phyloP scores from a whole-genome alignment of 345 rosid genomes.

The Streptanthus diversifolius region DNA sequence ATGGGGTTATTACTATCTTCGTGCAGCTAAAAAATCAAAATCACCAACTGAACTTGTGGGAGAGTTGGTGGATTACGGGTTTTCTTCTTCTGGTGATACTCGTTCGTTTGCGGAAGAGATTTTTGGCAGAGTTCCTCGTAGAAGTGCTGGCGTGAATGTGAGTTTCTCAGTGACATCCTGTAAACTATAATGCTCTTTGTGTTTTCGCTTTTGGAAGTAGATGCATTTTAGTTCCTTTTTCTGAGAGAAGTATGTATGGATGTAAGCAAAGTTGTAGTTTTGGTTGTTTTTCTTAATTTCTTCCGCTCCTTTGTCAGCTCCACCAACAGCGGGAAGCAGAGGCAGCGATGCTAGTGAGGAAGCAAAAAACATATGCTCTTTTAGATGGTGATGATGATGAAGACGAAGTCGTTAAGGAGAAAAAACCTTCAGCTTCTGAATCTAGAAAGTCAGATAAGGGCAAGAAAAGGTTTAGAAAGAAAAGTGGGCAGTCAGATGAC shows the following conservation, averaged over 20 bases:
- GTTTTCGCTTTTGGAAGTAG: not conserved
- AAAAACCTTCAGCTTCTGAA: constrained; percentile 41
- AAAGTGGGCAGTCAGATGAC: constrained; percentile 62
- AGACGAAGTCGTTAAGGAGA: constrained; percentile 26
- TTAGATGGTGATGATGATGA: constrained; percentile 76
- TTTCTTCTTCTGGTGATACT: constrained; percentile 51
- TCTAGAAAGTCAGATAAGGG: constrained; percentile 42
- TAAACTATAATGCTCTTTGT: not conserved
- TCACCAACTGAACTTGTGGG: constrained; percentile 55
- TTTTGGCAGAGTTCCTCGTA: constrained; percentile 54
- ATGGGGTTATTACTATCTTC: not conserved
- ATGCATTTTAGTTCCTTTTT: not conserved
- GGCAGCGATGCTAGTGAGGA: constrained; percentile 73
- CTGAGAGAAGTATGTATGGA: not conserved
- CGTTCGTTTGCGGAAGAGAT: constrained; percentile 55
- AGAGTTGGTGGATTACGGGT: constrained; percentile 50
- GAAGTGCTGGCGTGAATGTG: constrained; percentile 48
- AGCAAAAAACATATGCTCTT: constrained; percentile 60
- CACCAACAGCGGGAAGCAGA: constrained; percentile 85
- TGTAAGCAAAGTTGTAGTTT: not conserved
- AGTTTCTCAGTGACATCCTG: constrained; percentile 28
- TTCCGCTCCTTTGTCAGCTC: constrained; percentile 38
- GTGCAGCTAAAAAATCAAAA: constrained; percentile 67
- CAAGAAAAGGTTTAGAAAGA: constrained; percentile 83
- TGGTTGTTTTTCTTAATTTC: not conserved